These are phyloP conservation scores for Byssochlamys sp. DNA, from an alignment of 2,329 filamentous ascomycete species.

Conservation along the genomic window DNA sequence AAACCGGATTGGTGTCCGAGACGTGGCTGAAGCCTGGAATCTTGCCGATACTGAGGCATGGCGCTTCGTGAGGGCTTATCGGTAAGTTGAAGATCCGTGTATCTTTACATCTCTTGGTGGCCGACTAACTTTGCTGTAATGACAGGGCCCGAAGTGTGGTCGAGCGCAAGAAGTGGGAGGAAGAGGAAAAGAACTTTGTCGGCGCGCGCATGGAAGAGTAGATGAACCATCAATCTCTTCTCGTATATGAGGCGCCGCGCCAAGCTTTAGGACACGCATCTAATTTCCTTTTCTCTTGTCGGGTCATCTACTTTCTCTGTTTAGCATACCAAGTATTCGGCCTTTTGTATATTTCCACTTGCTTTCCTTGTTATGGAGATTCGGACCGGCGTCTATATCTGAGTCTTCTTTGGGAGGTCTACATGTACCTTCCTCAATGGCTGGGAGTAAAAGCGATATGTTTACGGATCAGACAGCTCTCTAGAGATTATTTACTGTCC, in stretches of 20 bases:
- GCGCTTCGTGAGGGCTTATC: conserved; percentile 53
- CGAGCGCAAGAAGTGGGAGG: conserved; percentile 51
- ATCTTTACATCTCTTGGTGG: neutral
- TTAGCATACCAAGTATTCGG: neutral
- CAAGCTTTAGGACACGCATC: neutral
- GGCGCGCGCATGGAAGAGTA: conserved; percentile 31
- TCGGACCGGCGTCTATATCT: neutral
- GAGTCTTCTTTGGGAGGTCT: neutral
- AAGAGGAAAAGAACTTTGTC: conserved; percentile 49
- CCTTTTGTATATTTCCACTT: neutral
- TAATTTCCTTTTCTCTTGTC: neutral
- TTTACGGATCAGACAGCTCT: neutral
- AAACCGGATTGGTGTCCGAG: conserved; percentile 31
- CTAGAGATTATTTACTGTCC: neutral
- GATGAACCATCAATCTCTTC: neutral
- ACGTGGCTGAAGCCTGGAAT: conserved; percentile 46
- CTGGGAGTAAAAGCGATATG: neutral
- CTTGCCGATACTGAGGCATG: conserved; percentile 55
- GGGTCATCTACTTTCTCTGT: neutral
- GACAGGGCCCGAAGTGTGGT: conserved; percentile 44
- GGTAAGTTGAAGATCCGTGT: conserved; percentile 18
- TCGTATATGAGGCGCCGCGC: neutral
- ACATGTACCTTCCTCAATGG: neutral
- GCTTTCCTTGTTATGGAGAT: neutral
- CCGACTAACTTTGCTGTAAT: conserved; percentile 2